Evolutionary conservation across 1,284 basidiomycete species (phyloP).

Genomic region (Butyriboletus regius): DNA sequence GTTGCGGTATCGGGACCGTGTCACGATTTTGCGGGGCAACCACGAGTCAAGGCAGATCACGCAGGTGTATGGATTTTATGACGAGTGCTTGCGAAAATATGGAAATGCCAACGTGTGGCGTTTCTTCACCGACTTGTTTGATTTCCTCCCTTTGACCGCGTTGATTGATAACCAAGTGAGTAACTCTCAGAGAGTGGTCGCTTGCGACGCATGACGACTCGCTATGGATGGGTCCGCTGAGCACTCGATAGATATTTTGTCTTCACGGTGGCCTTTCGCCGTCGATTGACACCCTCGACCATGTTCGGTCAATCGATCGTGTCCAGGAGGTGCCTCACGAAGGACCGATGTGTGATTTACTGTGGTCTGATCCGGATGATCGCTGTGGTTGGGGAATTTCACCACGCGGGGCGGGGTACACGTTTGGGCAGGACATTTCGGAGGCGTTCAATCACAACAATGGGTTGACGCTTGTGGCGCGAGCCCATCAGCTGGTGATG

Average conservation of each 20-base stretch:
- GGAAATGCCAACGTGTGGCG: constrained; percentile 99
- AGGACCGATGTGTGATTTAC: constrained; percentile 97
- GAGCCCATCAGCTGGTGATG: constrained; percentile 97
- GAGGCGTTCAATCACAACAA: constrained; percentile 99
- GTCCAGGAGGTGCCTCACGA: constrained; percentile 99
- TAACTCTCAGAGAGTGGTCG: constrained; percentile 21
- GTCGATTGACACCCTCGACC: constrained; percentile 98
- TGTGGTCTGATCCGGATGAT: constrained; percentile 99
- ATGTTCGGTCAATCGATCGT: constrained; percentile 95
- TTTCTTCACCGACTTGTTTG: constrained; percentile 97
- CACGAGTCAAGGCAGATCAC: constrained; percentile 99
- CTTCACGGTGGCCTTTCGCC: constrained; percentile 97
- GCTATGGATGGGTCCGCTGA: constrained; percentile 9
- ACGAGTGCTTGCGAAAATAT: constrained; percentile 98
- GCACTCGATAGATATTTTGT: constrained; percentile 81
- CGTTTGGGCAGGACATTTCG: constrained; percentile 97
- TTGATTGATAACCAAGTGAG: constrained; percentile 96
- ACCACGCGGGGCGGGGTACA: constrained; percentile 96
- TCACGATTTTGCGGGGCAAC: constrained; percentile 96
- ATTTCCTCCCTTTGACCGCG: constrained; percentile 93
- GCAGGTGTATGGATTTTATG: constrained; percentile 99
- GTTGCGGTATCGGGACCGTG: constrained; percentile 94
- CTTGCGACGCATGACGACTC: not conserved
- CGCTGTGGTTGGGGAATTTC: constrained; percentile 99
- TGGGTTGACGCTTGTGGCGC: constrained; percentile 89